Evolutionary conservation across 306 rosid species (phyloP), one percentile per base, ranked within the genome.

Genomic region (Abrus precatorius): DNA sequence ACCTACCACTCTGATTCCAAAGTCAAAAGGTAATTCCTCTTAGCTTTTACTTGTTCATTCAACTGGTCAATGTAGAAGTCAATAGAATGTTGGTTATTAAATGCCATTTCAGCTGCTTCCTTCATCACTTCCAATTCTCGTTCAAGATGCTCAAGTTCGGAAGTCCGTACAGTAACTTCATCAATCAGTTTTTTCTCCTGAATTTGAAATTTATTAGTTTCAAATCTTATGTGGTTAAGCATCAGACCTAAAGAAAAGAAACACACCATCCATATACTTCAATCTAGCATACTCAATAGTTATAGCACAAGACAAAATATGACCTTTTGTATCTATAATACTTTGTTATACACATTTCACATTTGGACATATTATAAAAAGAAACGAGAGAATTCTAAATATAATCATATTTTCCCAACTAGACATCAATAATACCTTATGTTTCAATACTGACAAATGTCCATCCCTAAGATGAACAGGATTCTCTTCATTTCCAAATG

Each of bases 1-100:
- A 76, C 87, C 59, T 79, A 95, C 97, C 97, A 86, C 64, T 88
- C 83, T 32, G 85, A 91, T 43, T 88, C 88, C 81, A 87, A 77
- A 69, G 87, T 89, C 55, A 38, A 81, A 82, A 95, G 85, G 77
- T 79, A 32, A 79, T 45, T 75, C 74, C 68, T 83, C 82, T 75
- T 91, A 74, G 85, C 55, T 33, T 78, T 84, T 64, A 91, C 59
- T 80, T 84, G 83, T 80, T 88, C 92, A 64, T 81, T 84, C 68
- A 95, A 91, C 79, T 70, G 86, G 69, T 70, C 79, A 33, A 86
- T 75, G 86, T 91, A 84, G 79, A 80, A 85, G 84, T 94, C 97
- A 86, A 88, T 27, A 7, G 93, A 66, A 54, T 84, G 91, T 33
- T 85, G 82, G 55, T 77, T 81, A 83, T 84, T 85, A 76, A 90